Percentiles rank a stretch among this genome's conserved stretches.
Conservation (phyloP, 1,284 basidiomycete species). For the Trametes sp. region DNA sequence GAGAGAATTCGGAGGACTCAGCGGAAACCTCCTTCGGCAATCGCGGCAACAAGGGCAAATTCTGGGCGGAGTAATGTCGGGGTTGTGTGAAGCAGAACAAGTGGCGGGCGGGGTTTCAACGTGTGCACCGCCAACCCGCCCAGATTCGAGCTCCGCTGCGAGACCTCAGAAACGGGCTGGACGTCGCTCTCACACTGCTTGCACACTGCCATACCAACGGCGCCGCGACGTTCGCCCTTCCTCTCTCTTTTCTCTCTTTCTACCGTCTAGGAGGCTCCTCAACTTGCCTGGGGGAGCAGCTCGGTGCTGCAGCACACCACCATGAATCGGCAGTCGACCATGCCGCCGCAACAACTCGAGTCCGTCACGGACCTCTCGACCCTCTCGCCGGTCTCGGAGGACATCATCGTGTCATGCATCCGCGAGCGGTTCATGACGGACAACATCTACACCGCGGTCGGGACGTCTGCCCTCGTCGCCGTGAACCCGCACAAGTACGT, state of each 20-base stretch:
- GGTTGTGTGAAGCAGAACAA: not conserved
- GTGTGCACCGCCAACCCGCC: not conserved
- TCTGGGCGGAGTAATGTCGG: not conserved
- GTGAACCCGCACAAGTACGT: constrained; percentile 92
- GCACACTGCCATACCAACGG: constrained; percentile 35
- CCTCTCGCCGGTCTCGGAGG: constrained; percentile 72
- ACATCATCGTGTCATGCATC: constrained; percentile 82
- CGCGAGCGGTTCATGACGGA: constrained; percentile 88
- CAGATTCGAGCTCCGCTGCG: constrained; percentile 11
- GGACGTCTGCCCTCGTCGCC: constrained; percentile 77
- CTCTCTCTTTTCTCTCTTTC: constrained; percentile 30
- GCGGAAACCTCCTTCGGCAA: too few relatives aligned
- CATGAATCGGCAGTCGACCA: constrained; percentile 45
- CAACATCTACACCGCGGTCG: constrained; percentile 82
- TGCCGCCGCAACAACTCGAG: constrained; percentile 68
- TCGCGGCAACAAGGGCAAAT: too few relatives aligned
- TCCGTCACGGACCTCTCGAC: constrained; percentile 69
- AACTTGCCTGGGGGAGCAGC: constrained; percentile 26
- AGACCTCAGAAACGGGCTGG: constrained; percentile 1
- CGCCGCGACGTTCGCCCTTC: constrained; percentile 27
- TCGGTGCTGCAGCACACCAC: constrained; percentile 29
- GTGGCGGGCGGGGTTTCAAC: not conserved
- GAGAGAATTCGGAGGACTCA: too few relatives aligned
- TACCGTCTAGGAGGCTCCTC: constrained; percentile 26
- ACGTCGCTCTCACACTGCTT: constrained; percentile 25